These are phyloP conservation scores for Colletotrichum filicis DNA, from an alignment of 2,329 filamentous ascomycete genomes.

Conservation along the genomic window DNA sequence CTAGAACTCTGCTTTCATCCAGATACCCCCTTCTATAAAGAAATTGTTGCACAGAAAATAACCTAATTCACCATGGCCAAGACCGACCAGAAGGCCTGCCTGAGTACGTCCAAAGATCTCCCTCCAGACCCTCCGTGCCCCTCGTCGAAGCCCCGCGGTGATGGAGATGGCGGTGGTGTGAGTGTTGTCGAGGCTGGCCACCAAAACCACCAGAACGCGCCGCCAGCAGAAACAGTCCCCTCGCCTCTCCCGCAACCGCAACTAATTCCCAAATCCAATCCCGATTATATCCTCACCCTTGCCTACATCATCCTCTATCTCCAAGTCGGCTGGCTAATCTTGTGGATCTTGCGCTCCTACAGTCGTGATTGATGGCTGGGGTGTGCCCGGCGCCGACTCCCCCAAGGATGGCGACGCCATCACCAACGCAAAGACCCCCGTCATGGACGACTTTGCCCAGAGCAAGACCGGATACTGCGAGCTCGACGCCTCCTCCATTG, in stretches of 20 bases:
- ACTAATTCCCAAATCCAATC: conserved; percentile 21
- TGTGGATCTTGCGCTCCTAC: conserved; percentile 60
- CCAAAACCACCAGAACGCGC: conserved; percentile 7
- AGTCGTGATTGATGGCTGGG: conserved; percentile 99
- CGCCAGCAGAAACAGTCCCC: conserved; percentile 17
- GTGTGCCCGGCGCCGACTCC: conserved; percentile 82
- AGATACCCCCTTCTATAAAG: conserved; percentile 11
- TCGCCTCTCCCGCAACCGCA: conserved; percentile 26
- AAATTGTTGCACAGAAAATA: conserved; percentile 18
- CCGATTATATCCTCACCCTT: conserved; percentile 37
- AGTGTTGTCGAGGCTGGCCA: conserved; percentile 11
- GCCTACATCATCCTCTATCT: conserved; percentile 65
- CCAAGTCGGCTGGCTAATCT: conserved; percentile 69
- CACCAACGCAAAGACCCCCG: conserved; percentile 88
- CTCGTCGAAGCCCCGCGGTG: conserved; percentile 31
- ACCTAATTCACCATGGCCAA: conserved; percentile 56
- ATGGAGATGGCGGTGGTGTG: conserved; percentile 2
- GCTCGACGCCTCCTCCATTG: conserved; percentile 94
- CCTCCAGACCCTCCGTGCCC: conserved; percentile 42
- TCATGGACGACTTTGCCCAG: conserved; percentile 92
- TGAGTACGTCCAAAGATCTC: conserved; percentile 62
- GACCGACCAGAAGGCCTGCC: conserved; percentile 69
- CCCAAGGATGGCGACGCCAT: conserved; percentile 95
- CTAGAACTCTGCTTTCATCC: conserved; percentile 10
- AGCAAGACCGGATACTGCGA: conserved; percentile 87